phyloP scores from a whole-genome alignment of 352 stramenopile species.

The Vaucheria bursata region DNA sequence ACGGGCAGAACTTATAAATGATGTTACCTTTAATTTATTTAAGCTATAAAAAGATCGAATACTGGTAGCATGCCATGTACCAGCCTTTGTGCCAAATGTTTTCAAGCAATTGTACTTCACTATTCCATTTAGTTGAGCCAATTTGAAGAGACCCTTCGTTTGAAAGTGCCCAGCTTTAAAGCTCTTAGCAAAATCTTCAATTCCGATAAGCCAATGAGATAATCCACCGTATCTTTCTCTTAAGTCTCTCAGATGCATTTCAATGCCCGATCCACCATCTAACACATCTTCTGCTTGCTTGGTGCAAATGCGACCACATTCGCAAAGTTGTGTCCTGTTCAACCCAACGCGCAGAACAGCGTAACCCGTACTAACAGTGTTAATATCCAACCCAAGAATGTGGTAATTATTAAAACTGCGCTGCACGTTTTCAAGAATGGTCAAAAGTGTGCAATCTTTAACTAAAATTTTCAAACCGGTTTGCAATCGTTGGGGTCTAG shows the following conservation, averaged over 20 bases:
- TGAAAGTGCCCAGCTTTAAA: constrained; percentile 33
- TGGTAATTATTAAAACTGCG: too few species aligned
- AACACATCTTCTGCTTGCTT: constrained; percentile 32
- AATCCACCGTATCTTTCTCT: neutral
- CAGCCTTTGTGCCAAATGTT: neutral
- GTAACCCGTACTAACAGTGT: constrained; percentile 36
- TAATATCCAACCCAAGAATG: constrained; percentile 44
- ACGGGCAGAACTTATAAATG: neutral
- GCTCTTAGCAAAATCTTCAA: constrained; percentile 43
- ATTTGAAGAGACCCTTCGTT: constrained; percentile 29
- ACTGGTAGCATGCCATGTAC: neutral
- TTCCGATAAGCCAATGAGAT: constrained; percentile 21
- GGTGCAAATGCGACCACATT: constrained; percentile 31
- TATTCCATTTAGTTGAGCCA: constrained; percentile 44
- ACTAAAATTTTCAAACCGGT: too few species aligned
- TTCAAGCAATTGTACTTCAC: constrained; percentile 39
- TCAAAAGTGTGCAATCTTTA: too few species aligned
- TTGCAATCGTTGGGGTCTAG: too few species aligned
- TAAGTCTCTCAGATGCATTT: constrained; percentile 17
- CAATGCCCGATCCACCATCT: constrained; percentile 23
- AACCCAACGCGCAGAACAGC: constrained; percentile 6
- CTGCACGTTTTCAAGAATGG: too few species aligned
- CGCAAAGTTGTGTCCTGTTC: constrained; percentile 3
- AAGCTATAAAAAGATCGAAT: neutral
- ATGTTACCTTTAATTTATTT: neutral